Conservation (phyloP, 352 stramenopile species). For the Phytopythium oedochilum region DNA sequence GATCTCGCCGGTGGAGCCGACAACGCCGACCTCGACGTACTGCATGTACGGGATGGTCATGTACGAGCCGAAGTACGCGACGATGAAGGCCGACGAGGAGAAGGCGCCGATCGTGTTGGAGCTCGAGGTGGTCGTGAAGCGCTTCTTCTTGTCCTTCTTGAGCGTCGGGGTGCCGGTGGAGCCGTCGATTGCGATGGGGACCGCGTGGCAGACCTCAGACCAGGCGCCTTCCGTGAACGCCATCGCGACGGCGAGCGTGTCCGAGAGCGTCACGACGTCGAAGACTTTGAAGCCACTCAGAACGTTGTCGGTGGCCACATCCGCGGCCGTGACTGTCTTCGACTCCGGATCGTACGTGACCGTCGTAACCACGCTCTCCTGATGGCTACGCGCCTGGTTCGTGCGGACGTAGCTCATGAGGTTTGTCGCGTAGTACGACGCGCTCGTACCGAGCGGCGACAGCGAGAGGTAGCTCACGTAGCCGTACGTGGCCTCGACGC, state of each 20-base stretch:
- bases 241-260: conserved; percentile 37
- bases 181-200: conserved; percentile 23
- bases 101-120: conserved; percentile 39
- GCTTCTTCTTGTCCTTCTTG: conserved; percentile 12
- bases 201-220: conserved; percentile 8
- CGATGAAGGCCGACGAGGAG: conserved; percentile 28
- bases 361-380: conserved; percentile 47
- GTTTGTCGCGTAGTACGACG: conserved; percentile 32
- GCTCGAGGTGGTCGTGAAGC: conserved; percentile 16
- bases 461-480: conserved; percentile 44
- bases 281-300: conserved; percentile 26
- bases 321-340: conserved; percentile 27
- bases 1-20: conserved; percentile 28
- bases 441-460: conserved; percentile 33
- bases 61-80: conserved; percentile 45
- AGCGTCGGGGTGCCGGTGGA: conserved; percentile 10
- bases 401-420: conserved; percentile 41
- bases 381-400: conserved; percentile 8
- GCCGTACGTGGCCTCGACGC: conserved; percentile 5
- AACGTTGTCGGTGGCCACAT: conserved; percentile 15
- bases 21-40: conserved; percentile 25
- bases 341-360: conserved; percentile 19
- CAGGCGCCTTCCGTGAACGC: conserved; percentile 17
- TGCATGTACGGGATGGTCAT: conserved; percentile 21
- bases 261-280: conserved; percentile 52